Conservation (phyloP, 345 rosid species). For the Noccaea bulbosa region DNA sequence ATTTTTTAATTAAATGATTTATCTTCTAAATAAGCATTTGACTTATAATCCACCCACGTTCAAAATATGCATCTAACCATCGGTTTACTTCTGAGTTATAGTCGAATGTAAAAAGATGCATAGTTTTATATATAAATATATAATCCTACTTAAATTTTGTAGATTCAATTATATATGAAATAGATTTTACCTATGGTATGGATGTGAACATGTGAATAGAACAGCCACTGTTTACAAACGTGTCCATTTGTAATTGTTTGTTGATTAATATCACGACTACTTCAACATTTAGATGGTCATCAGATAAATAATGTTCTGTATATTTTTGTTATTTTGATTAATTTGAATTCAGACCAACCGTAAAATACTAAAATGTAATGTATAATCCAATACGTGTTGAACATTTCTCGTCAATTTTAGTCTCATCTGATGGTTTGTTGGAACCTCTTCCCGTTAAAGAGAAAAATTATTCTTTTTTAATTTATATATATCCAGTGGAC, state of each 20-base stretch:
- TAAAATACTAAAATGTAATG: slow-evolving; percentile 1
- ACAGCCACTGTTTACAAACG: not conserved
- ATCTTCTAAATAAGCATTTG: too few species aligned
- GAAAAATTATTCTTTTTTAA: not conserved
- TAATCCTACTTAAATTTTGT: not conserved
- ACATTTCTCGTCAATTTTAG: slow-evolving; percentile 33
- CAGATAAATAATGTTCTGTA: slow-evolving; percentile 1
- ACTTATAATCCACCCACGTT: too few species aligned
- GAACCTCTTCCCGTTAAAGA: not conserved
- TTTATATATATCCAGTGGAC: not conserved
- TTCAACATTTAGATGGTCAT: slow-evolving; percentile 24
- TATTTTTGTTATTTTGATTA: not conserved
- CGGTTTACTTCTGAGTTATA: not conserved
- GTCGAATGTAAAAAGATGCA: not conserved
- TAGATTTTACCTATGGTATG: not conserved
- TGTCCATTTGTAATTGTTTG: slow-evolving; percentile 7
- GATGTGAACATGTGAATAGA: not conserved
- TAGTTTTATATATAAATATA: not conserved
- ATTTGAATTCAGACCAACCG: slow-evolving; percentile 7
- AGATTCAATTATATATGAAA: not conserved
- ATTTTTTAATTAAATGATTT: too few species aligned
- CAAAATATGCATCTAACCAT: too few species aligned
- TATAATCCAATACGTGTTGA: slow-evolving; percentile 38
- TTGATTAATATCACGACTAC: slow-evolving; percentile 4
- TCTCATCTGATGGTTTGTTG: slow-evolving; percentile 21